Conservation (phyloP, 306 rosid species). For the Rubus parviflorus region DNA sequence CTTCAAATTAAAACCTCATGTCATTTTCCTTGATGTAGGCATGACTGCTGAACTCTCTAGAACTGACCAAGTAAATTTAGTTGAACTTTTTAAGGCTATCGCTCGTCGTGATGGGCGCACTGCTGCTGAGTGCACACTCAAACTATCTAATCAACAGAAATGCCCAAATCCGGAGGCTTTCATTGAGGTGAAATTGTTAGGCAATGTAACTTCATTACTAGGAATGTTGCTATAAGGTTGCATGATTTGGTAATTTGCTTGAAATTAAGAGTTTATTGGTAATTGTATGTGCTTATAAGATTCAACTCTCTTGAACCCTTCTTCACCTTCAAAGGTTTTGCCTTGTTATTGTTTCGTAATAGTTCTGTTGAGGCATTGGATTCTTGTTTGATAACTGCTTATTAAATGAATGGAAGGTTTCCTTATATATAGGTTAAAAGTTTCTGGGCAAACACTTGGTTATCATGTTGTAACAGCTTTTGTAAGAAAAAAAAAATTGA, state of each 20-base stretch:
- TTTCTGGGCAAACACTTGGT: neutral
- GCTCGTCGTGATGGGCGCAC: slow-evolving; percentile 94
- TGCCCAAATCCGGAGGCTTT: slow-evolving; percentile 97
- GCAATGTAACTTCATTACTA: neutral
- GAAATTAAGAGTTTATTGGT: neutral
- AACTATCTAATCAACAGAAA: slow-evolving; percentile 80
- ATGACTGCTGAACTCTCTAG: slow-evolving; percentile 98
- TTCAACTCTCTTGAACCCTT: neutral
- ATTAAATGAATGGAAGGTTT: neutral
- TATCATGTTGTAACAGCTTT: neutral
- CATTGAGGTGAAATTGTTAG: slow-evolving; percentile 63
- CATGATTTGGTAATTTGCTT: neutral
- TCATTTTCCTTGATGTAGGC: slow-evolving; percentile 97
- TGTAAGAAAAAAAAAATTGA: neutral
- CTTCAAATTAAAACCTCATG: slow-evolving; percentile 97
- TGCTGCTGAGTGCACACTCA: slow-evolving; percentile 81
- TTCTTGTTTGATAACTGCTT: neutral
- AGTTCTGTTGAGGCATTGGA: neutral
- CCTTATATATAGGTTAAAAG: neutral
- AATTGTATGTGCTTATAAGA: neutral
- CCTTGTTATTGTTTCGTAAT: neutral
- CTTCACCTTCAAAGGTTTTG: neutral
- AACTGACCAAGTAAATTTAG: slow-evolving; percentile 77
- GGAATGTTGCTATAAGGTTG: neutral
- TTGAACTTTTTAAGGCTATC: slow-evolving; percentile 91